These are phyloP conservation scores for Phytophthora tubulina DNA, from an alignment of 352 stramenopile species.

Conservation along the genomic window DNA sequence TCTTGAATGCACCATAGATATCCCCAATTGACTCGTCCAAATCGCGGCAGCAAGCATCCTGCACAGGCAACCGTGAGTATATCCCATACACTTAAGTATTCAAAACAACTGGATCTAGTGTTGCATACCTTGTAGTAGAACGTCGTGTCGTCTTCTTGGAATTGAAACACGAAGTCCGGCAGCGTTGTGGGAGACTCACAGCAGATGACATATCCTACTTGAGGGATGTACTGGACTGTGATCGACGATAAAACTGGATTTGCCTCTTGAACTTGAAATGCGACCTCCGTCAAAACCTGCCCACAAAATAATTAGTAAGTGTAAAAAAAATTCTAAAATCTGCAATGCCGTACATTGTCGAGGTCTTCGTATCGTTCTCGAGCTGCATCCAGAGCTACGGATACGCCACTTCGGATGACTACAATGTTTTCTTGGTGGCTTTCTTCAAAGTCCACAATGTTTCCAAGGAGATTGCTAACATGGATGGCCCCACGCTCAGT, in stretches of 20 bases:
- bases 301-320: conserved; percentile 6
- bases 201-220: conserved; percentile 89
- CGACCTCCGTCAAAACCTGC: conserved; percentile 85
- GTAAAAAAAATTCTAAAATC: not conserved
- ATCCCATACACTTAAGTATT: not conserved
- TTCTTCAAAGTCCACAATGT: conserved; percentile 88
- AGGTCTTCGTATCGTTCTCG: conserved; percentile 80
- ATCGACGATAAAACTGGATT: conserved; percentile 78
- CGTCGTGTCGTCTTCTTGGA: conserved; percentile 87
- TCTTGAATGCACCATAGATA: conserved; percentile 66
- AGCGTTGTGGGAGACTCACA: conserved; percentile 75
- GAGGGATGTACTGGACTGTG: conserved; percentile 88
- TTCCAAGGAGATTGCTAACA: conserved; percentile 82
- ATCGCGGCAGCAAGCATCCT: conserved; percentile 83
- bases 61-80: not conserved
- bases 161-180: conserved; percentile 88
- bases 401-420: conserved; percentile 79
- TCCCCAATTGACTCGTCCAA: conserved; percentile 86
- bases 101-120: not conserved
- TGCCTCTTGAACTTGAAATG: conserved; percentile 82
- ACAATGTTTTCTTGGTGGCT: conserved; percentile 66
- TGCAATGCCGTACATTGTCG: conserved; percentile 68
- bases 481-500: conserved; percentile 59
- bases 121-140: conserved; percentile 88
- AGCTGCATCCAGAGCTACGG: conserved; percentile 72